Percentiles rank a stretch among this genome's conserved stretches.
Conservation (phyloP, 192 early-diverging fungal species). For the Fimicolochytrium jonesii region DNA sequence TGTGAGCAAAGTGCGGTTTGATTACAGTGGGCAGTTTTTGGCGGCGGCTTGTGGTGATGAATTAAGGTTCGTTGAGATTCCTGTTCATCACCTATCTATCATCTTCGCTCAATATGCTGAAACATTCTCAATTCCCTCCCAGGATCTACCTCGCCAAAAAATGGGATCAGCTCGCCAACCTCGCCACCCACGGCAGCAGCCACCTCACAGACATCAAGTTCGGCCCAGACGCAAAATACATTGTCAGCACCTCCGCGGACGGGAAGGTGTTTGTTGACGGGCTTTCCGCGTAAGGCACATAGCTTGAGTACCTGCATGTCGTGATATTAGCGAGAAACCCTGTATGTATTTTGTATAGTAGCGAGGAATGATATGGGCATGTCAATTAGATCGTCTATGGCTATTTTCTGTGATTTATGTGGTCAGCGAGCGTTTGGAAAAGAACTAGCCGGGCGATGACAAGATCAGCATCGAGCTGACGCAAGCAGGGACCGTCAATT, state of each 20-base stretch:
- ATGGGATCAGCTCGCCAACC: constrained; percentile 38
- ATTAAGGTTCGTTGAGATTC: constrained; percentile 30
- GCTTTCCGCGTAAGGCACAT: background rate
- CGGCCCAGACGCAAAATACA: constrained; percentile 37
- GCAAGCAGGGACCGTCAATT: no score
- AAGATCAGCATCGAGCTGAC: no score
- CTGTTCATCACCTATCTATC: background rate
- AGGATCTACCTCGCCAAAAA: constrained; percentile 43
- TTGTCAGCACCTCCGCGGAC: constrained; percentile 35
- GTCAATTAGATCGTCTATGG: no score
- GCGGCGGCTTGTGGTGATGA: constrained; percentile 57
- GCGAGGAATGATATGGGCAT: no score
- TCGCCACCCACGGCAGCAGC: constrained; percentile 8
- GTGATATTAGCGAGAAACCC: no score
- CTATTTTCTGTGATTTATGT: no score
- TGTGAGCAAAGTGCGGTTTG: constrained; percentile 67
- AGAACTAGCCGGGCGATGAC: no score
- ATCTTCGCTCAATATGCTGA: background rate
- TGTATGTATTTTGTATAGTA: no score
- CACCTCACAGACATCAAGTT: constrained; percentile 40
- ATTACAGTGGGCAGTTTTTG: constrained; percentile 79
- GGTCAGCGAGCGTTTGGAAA: no score
- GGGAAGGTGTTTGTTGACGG: constrained; percentile 37
- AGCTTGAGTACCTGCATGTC: no score
- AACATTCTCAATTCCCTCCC: background rate